Conservation (phyloP, 805 yeast genomes). For the Kuraishia capsulata region DNA sequence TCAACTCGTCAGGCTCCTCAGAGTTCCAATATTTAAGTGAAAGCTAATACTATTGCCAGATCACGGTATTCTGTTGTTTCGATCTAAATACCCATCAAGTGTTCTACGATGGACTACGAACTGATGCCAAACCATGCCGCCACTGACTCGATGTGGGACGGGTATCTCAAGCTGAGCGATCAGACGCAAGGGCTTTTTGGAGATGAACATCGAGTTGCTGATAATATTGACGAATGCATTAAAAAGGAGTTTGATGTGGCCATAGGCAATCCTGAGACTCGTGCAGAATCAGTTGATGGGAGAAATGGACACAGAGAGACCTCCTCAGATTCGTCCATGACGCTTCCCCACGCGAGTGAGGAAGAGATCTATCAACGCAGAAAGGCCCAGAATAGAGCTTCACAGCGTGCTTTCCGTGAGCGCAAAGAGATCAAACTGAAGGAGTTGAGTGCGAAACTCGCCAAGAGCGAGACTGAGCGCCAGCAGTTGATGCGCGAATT, state of each 20-base stretch:
- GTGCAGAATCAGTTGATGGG: neutral
- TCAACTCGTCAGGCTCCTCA: no score
- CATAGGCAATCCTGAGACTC: neutral
- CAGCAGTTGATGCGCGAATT: constrained; percentile 30
- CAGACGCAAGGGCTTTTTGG: no score
- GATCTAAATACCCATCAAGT: no score
- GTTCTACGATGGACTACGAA: no score
- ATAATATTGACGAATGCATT: constrained; percentile 2
- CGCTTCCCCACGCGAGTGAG: neutral
- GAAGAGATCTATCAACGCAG: constrained; percentile 1
- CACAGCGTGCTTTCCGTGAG: constrained; percentile 81
- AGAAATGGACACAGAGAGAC: neutral
- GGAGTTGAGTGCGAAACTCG: constrained; percentile 53
- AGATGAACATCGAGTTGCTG: no score
- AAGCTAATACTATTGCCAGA: no score
- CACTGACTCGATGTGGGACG: no score
- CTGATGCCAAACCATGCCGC: no score
- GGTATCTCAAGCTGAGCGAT: no score
- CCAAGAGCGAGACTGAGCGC: constrained; percentile 39
- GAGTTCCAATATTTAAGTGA: no score
- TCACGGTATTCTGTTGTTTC: no score
- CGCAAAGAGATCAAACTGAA: constrained; percentile 66
- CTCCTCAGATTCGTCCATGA: neutral
- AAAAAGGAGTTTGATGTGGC: constrained; percentile 1
- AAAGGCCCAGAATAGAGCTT: constrained; percentile 77